A percentile compares a stretch with the other conserved stretches of the same genome.
Conservation (phyloP, 768 basidiomycete genomes). For the Rhodocollybia butyracea region DNA sequence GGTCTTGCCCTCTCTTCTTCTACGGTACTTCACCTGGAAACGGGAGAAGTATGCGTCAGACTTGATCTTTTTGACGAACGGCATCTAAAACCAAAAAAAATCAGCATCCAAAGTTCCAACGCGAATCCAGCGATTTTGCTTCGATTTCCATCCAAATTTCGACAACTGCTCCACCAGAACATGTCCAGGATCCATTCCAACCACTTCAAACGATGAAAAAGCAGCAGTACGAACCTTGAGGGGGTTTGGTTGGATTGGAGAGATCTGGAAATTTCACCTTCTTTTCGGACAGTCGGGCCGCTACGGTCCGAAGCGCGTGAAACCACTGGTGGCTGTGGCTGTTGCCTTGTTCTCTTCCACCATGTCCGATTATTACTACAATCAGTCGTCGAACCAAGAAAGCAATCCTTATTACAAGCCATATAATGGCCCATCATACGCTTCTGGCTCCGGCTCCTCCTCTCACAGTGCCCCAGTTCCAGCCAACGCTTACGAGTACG, state of each 20-base stretch:
- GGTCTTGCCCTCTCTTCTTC: slow-evolving; percentile 97
- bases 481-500: slow-evolving; percentile 90
- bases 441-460: slow-evolving; percentile 57
- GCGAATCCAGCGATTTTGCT: neutral
- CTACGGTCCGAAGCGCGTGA: neutral
- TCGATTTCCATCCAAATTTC: neutral
- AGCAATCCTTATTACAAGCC: slow-evolving; percentile 82
- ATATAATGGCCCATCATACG: slow-evolving; percentile 72
- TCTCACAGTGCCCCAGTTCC: slow-evolving; percentile 81
- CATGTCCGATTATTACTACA: slow-evolving; percentile 22
- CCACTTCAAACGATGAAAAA: neutral
- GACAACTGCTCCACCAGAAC: no score
- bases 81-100: slow-evolving; percentile 57
- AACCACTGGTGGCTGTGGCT: neutral
- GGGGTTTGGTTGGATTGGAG: neutral
- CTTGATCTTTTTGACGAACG: slow-evolving; percentile 97
- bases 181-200: neutral
- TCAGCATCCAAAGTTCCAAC: neutral
- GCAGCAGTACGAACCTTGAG: neutral
- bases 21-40: slow-evolving; percentile 98
- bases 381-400: slow-evolving; percentile 30
- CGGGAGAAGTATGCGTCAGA: slow-evolving; percentile 97
- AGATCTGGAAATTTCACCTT: neutral
- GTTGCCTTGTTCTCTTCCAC: neutral
- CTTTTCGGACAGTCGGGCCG: neutral